A percentile compares a stretch with the other conserved stretches of the same genome.
Evolutionary conservation across 331 rosid species (phyloP).

Genomic region (Malus hybrid): DNA sequence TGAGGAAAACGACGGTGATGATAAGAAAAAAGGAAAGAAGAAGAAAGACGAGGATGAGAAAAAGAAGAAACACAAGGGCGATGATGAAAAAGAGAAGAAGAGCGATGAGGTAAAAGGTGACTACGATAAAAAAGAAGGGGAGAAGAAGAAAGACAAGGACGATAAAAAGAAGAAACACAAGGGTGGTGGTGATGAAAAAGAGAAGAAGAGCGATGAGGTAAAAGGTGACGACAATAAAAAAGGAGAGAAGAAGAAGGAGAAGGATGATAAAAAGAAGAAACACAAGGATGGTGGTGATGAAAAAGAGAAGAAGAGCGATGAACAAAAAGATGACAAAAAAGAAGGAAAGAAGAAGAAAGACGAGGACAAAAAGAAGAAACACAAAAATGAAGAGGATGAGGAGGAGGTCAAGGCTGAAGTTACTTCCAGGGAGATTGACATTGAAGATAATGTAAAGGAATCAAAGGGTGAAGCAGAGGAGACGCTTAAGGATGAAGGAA

Average conservation of each 20-base stretch:
- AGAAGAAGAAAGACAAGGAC: constrained; percentile 1
- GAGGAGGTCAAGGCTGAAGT: constrained; percentile 10
- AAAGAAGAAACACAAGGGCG: background rate
- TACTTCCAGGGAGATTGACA: constrained; percentile 28
- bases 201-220: background rate
- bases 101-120: background rate
- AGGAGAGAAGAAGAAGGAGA: background rate
- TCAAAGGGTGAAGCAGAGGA: constrained; percentile 11
- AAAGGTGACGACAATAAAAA: background rate
- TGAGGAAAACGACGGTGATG: constrained; percentile 4
- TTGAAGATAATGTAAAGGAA: constrained; percentile 27
- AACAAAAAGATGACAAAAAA: background rate
- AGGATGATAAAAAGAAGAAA: constrained; percentile 4
- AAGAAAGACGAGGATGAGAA: constrained; percentile 3
- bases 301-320: background rate
- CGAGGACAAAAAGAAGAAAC: background rate
- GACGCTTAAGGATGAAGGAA: constrained; percentile 1
- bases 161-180: background rate
- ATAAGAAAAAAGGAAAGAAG: constrained; percentile 1
- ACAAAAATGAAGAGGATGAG: constrained; percentile 7
- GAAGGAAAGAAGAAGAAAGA: background rate
- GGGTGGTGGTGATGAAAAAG: background rate
- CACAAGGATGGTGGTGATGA: background rate
- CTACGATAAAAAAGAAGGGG: background rate
- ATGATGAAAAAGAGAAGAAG: background rate